Conservation (phyloP, 495 filamentous ascomycete genomes). For the Recurvomyces mirabilis region DNA sequence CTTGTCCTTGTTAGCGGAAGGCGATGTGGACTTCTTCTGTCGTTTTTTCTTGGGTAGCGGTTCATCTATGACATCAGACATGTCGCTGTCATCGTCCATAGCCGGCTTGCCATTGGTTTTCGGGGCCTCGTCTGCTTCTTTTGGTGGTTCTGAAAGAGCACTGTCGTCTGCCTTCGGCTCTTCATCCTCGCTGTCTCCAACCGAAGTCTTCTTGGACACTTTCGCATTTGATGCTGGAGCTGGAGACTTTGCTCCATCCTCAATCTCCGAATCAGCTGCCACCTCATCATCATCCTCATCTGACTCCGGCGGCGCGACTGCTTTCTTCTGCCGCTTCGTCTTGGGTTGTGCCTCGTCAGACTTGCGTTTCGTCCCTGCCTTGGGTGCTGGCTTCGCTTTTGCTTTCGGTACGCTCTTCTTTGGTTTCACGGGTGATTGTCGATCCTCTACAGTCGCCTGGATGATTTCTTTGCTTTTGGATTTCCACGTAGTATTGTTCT, state of each 20-base stretch:
- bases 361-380: constrained; percentile 20
- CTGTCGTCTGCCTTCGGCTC: background rate
- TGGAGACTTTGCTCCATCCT: no score
- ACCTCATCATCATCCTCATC: background rate
- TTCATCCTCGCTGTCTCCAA: no score
- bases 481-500: constrained; percentile 57
- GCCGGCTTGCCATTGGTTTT: background rate
- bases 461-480: constrained; percentile 66
- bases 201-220: no score
- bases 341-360: constrained; percentile 7
- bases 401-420: constrained; percentile 7
- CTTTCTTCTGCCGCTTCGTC: constrained; percentile 8
- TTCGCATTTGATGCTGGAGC: no score
- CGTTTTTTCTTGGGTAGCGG: constrained; percentile 40
- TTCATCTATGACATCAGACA: constrained; percentile 68
- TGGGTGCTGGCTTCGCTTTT: constrained; percentile 6
- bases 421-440: constrained; percentile 9
- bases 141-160: background rate
- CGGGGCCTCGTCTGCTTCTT: constrained; percentile 20
- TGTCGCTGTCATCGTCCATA: constrained; percentile 51
- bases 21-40: constrained; percentile 29
- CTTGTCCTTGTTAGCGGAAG: constrained; percentile 18
- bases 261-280: no score
- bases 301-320: background rate
- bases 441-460: constrained; percentile 36